phyloP scores from a whole-genome alignment of 495 filamentous ascomycete genomes.

The Podospora sp. region DNA sequence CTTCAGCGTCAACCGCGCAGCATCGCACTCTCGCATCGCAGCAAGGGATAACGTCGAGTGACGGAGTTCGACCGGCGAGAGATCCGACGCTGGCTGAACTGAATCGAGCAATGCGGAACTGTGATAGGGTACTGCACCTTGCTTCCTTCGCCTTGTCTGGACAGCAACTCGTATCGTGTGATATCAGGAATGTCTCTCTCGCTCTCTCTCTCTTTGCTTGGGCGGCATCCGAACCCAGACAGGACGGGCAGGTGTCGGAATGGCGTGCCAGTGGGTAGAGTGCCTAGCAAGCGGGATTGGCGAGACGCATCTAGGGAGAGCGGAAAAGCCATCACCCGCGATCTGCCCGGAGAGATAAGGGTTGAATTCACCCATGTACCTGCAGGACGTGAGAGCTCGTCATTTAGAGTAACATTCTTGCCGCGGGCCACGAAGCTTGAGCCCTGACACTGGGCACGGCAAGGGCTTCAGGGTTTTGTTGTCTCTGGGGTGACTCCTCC shows the following conservation, averaged over 20 bases:
- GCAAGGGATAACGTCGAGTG: not conserved
- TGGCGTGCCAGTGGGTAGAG: not conserved
- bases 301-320: not conserved
- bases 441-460: no score
- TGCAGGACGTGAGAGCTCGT: not conserved
- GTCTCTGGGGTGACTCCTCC: no score
- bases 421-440: not conserved
- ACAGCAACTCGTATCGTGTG: not conserved
- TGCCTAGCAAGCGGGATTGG: not conserved
- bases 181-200: not conserved
- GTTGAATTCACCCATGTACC: not conserved
- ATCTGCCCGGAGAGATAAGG: not conserved
- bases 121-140: not conserved
- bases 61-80: not conserved
- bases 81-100: not conserved
- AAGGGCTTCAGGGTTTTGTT: no score
- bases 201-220: not conserved
- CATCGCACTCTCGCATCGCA: not conserved
- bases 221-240: constrained; percentile 7
- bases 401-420: not conserved
- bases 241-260: constrained; percentile 7
- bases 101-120: not conserved
- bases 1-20: not conserved
- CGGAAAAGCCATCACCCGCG: constrained; percentile 1
- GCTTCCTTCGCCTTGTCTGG: not conserved